Conservation (phyloP, 176 grass and related monocot genomes). For the Cenchrus americanus region DNA sequence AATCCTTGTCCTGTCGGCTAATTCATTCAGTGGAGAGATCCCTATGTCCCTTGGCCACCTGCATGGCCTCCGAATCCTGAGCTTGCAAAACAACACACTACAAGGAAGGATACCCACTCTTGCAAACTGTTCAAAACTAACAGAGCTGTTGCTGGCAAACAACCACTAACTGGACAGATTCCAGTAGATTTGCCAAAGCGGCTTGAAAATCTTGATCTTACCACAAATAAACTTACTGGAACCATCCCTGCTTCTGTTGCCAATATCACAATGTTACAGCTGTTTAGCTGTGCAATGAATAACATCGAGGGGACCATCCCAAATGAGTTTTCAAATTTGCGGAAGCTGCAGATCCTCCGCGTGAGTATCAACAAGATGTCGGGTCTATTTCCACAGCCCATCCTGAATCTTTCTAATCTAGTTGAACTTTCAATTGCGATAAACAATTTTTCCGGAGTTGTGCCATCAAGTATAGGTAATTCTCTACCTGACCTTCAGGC, state of each 20-base stretch:
- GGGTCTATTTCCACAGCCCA: neutral
- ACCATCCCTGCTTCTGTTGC: slow-evolving; percentile 21
- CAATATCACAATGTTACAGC: neutral
- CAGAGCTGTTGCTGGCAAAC: accelerated
- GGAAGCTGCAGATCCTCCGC: neutral
- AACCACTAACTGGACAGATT: neutral
- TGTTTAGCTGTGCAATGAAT: neutral
- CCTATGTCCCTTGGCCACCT: slow-evolving; percentile 14
- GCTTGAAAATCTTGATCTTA: neutral
- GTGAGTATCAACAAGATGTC: neutral
- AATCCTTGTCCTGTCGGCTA: neutral
- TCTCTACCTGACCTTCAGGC: neutral
- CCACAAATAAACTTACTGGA: neutral
- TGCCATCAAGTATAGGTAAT: neutral
- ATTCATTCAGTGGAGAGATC: slow-evolving; percentile 31
- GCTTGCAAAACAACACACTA: neutral
- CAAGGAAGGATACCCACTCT: slow-evolving; percentile 9
- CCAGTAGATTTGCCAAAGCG: neutral
- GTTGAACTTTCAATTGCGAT: neutral
- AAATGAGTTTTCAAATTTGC: neutral
- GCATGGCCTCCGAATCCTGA: neutral
- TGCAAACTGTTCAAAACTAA: slow-evolving; percentile 13
- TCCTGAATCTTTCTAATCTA: slow-evolving; percentile 10
- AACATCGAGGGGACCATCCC: slow-evolving; percentile 10
- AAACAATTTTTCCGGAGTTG: neutral